Conservation (phyloP, 371 early-diverging fungal species). For the Apophysomyces variabilis region DNA sequence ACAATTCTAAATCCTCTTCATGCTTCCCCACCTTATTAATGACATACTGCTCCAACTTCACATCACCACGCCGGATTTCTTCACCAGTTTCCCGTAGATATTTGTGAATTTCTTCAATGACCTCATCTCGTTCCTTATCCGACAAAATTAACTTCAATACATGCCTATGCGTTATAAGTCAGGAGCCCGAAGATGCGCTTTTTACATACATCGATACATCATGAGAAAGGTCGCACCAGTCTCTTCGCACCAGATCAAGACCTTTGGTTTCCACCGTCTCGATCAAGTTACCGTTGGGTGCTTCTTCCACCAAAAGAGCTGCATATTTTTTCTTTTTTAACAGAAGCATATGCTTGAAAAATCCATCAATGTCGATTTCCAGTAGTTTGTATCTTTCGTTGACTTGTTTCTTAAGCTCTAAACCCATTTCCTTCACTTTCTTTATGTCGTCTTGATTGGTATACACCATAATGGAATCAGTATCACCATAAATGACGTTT, state of each 20-base stretch:
- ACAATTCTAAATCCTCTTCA: not conserved
- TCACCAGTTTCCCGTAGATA: slow-evolving; percentile 74
- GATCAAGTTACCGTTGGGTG: slow-evolving; percentile 63
- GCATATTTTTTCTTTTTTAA: slow-evolving; percentile 99
- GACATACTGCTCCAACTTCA: slow-evolving; percentile 86
- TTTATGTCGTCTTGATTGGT: slow-evolving; percentile 81
- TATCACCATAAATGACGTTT: slow-evolving; percentile 99
- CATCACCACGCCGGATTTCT: slow-evolving; percentile 72
- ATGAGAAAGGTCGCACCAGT: slow-evolving; percentile 96
- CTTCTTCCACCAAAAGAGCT: slow-evolving; percentile 75
- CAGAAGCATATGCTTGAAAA: slow-evolving; percentile 92
- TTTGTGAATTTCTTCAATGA: slow-evolving; percentile 76
- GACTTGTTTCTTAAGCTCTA: slow-evolving; percentile 81
- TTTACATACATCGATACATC: slow-evolving; percentile 81
- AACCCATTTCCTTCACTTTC: slow-evolving; percentile 84
- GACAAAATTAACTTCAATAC: slow-evolving; percentile 84
- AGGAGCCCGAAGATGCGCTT: not conserved
- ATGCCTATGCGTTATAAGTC: slow-evolving; percentile 43
- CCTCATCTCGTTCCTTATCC: slow-evolving; percentile 73
- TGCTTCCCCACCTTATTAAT: slow-evolving; percentile 81
- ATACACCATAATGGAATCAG: slow-evolving; percentile 99
- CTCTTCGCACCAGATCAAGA: slow-evolving; percentile 97
- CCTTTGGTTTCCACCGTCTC: slow-evolving; percentile 94
- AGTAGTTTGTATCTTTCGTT: slow-evolving; percentile 93
- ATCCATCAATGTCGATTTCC: slow-evolving; percentile 98